Conservation (phyloP, 148 eudicot genomes). For the Amaranthus palmeri region DNA sequence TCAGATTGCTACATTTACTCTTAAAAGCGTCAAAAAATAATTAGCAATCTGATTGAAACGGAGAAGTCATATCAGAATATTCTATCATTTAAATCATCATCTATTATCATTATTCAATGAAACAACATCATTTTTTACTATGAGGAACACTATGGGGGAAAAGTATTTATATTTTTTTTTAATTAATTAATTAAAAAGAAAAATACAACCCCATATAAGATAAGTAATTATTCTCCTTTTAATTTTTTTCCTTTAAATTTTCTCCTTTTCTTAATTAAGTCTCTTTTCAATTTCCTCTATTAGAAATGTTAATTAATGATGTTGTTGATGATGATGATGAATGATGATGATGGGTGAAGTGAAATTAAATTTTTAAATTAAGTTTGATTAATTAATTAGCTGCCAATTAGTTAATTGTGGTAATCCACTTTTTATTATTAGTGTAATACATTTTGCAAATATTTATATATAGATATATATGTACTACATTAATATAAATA, state of each 20-base stretch:
- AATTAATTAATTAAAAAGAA: too few relatives aligned
- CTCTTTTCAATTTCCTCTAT: not conserved
- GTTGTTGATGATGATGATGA: constrained; percentile 11
- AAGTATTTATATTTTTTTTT: not conserved
- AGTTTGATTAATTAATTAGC: constrained; percentile 17
- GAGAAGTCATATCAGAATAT: too few relatives aligned
- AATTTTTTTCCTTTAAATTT: not conserved
- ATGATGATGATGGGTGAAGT: constrained; percentile 4
- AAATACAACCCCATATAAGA: not conserved
- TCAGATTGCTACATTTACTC: too few relatives aligned
- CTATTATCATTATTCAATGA: not conserved
- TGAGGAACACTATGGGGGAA: too few relatives aligned
- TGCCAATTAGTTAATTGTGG: constrained; percentile 20
- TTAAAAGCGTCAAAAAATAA: too few relatives aligned
- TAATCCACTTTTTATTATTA: constrained; percentile 18
- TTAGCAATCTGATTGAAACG: too few relatives aligned
- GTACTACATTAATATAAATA: constrained; percentile 5
- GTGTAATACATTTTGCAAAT: constrained; percentile 37
- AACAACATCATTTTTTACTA: not conserved
- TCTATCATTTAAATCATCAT: not conserved
- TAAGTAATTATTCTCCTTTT: constrained; percentile 10
- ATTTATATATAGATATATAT: constrained; percentile 23
- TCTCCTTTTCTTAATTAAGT: too few relatives aligned
- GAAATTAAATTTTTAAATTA: constrained; percentile 1
- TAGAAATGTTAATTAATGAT: not conserved